Evolutionary conservation across 2,329 filamentous ascomycete genomes (phyloP).

Genomic region (Xylogone sp.): DNA sequence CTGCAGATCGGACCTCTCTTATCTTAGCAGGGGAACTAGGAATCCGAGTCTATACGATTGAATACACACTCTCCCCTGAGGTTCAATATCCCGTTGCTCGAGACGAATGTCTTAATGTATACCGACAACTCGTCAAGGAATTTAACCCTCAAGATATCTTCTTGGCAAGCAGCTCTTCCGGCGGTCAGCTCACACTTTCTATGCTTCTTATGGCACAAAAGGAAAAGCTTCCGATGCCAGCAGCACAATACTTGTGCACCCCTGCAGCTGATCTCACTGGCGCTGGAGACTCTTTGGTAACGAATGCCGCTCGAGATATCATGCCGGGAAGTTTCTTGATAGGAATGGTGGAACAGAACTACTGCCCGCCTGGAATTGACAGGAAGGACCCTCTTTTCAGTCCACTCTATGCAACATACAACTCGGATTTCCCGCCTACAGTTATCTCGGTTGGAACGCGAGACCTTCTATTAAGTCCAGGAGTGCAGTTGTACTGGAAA

Average conservation of each 20-base stretch:
- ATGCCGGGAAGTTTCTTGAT: background rate
- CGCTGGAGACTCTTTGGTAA: background rate
- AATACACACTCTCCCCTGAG: background rate
- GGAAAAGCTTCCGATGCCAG: background rate
- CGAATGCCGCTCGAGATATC: background rate
- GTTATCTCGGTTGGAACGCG: background rate
- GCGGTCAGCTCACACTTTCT: background rate
- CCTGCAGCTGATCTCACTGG: background rate
- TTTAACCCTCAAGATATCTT: background rate
- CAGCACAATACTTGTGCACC: background rate
- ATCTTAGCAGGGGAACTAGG: background rate
- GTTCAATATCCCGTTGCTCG: background rate
- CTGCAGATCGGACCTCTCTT: slow-evolving; percentile 40
- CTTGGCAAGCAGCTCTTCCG: background rate
- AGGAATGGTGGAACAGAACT: background rate
- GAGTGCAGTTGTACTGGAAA: background rate
- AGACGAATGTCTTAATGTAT: background rate
- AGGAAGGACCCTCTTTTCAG: background rate
- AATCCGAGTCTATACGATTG: background rate
- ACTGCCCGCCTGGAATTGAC: background rate
- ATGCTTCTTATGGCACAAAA: background rate
- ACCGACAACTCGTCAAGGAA: background rate
- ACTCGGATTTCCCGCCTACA: background rate
- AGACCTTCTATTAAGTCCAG: background rate
- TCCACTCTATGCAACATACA: background rate